Evolutionary conservation across 2,329 filamentous ascomycete species (phyloP).

Genomic region (Penicillium fuscoglaucum): DNA sequence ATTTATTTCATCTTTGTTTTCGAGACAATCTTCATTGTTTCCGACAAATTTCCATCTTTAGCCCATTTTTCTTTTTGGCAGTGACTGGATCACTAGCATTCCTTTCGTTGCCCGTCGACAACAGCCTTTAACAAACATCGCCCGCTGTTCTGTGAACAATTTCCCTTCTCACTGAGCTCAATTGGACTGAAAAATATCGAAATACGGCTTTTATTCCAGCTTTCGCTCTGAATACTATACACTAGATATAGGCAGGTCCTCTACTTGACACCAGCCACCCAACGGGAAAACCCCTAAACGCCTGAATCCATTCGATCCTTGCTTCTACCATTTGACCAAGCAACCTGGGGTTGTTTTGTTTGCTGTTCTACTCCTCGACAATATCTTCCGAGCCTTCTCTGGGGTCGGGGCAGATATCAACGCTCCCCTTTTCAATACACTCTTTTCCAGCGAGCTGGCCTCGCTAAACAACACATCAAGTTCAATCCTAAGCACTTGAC

Average conservation of each 20-base stretch:
- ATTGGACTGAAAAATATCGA: conserved; percentile 1
- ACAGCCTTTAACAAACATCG: conserved; percentile 15
- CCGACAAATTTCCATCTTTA: conserved; percentile 18
- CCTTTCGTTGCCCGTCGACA: conserved; percentile 32
- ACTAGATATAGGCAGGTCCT: conserved; percentile 23
- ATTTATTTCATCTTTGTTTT: conserved; percentile 8
- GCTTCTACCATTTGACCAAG: background rate
- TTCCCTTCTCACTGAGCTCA: conserved; percentile 8
- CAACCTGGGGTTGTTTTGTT: conserved; percentile 16
- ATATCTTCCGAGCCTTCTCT: conserved; percentile 1
- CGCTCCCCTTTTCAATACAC: conserved; percentile 1
- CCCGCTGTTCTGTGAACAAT: conserved; percentile 12
- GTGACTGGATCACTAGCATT: conserved; percentile 35
- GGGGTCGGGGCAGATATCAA: conserved; percentile 7
- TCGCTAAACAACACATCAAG: conserved; percentile 20
- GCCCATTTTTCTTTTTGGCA: conserved; percentile 14
- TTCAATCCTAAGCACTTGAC: background rate
- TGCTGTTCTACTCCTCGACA: background rate
- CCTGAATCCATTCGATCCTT: background rate
- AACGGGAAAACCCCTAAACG: background rate
- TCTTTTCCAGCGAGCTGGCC: conserved; percentile 32
- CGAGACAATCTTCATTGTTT: conserved; percentile 19
- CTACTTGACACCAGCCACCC: conserved; percentile 11
- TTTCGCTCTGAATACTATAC: conserved; percentile 8
- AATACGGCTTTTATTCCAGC: background rate